Conservation (phyloP, 805 yeast genomes). For the Candida schatavii region DNA sequence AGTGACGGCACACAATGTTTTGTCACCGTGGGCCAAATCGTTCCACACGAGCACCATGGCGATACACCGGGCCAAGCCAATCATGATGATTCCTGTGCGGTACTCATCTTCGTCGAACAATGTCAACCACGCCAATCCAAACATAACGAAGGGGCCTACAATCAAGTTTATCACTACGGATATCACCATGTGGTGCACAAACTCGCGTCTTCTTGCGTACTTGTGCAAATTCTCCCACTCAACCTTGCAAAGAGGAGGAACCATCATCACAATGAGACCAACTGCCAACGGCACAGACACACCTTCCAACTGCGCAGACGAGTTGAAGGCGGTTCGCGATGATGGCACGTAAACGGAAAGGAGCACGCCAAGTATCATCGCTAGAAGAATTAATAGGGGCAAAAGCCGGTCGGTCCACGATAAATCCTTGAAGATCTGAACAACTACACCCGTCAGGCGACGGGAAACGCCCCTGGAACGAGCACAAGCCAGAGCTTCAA, state of each 20-base stretch:
- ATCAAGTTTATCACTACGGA: conserved; percentile 53
- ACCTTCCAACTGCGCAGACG: conserved; percentile 27
- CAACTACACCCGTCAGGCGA: not conserved
- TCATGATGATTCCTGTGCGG: conserved; percentile 54
- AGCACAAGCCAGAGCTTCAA: not conserved
- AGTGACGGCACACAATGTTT: conserved; percentile 48
- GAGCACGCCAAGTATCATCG: conserved; percentile 37
- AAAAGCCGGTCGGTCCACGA: conserved; percentile 36
- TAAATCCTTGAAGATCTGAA: conserved; percentile 1
- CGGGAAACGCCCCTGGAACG: not conserved
- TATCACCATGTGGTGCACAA: conserved; percentile 27
- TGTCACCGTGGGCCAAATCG: conserved; percentile 51
- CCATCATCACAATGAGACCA: conserved; percentile 55
- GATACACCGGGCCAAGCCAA: conserved; percentile 58
- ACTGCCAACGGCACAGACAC: conserved; percentile 47
- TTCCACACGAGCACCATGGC: conserved; percentile 65
- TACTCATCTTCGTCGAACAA: conserved; percentile 47
- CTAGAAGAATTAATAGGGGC: conserved; percentile 31
- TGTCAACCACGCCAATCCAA: conserved; percentile 53
- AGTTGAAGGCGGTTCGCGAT: conserved; percentile 33
- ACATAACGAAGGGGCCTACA: conserved; percentile 54
- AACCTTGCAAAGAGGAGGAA: conserved; percentile 55
- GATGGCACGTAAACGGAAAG: conserved; percentile 41
- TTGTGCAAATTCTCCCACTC: conserved; percentile 43
- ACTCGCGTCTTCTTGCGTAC: conserved; percentile 10